Percentiles rank a stretch among this genome's conserved stretches.
phyloP scores from a whole-genome alignment of 1,139 yeast genomes.

The Diutina siamensis region DNA sequence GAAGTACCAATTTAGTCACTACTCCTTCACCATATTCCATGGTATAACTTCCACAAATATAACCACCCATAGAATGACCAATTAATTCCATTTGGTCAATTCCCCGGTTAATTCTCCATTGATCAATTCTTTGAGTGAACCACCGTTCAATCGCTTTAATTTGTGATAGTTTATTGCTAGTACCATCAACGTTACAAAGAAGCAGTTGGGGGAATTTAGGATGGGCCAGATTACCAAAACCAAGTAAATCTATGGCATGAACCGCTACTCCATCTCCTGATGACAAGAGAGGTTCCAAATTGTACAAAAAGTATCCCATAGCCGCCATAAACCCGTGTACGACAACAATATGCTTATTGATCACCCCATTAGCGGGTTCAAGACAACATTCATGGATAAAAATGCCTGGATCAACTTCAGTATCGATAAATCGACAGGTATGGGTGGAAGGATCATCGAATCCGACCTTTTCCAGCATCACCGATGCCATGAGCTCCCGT shows the following conservation, averaged over 20 bases:
- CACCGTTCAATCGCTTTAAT: constrained; percentile 27
- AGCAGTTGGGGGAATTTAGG: constrained; percentile 25
- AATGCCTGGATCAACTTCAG: not conserved
- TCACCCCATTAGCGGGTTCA: not conserved
- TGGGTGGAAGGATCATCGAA: not conserved
- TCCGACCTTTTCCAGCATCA: not conserved
- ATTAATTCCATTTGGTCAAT: constrained; percentile 21
- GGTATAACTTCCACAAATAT: constrained; percentile 27
- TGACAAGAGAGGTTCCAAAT: constrained; percentile 18
- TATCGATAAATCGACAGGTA: not conserved
- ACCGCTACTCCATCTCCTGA: constrained; percentile 12
- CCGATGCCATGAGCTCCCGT: not conserved
- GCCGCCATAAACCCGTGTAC: constrained; percentile 41
- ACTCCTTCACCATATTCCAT: constrained; percentile 21
- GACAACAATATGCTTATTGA: constrained; percentile 17
- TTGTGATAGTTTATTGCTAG: constrained; percentile 20
- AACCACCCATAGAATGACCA: constrained; percentile 38
- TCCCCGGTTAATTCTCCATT: constrained; percentile 21
- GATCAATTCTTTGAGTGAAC: constrained; percentile 31
- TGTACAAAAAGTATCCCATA: constrained; percentile 30
- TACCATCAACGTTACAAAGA: constrained; percentile 14
- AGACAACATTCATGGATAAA: not conserved
- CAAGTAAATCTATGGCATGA: constrained; percentile 27
- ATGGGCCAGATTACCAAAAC: constrained; percentile 35
- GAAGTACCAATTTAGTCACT: constrained; percentile 22